Evolutionary conservation across 352 stramenopile genomes (phyloP).

Genomic region (Achlya hypogyna): DNA sequence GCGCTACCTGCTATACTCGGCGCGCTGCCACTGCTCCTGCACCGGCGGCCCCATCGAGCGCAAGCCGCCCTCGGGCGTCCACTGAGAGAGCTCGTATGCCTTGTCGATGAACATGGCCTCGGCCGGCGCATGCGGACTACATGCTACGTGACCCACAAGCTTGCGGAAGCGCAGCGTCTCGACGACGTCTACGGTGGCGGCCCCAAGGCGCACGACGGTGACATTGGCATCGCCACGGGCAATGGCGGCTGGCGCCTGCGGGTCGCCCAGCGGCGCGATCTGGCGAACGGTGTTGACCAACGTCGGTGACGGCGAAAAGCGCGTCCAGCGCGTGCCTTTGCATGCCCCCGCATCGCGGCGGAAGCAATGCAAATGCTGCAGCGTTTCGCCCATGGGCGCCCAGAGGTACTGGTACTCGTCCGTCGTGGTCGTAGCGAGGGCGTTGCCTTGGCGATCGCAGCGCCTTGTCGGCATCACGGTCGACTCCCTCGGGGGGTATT

Average conservation of each 20-base stretch:
- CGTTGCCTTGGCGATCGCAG: conserved; percentile 5
- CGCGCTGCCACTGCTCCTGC: conserved; percentile 39
- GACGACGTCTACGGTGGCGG: not conserved
- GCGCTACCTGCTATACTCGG: conserved; percentile 62
- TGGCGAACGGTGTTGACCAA: conserved; percentile 1
- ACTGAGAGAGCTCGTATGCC: conserved; percentile 41
- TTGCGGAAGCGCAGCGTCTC: conserved; percentile 35
- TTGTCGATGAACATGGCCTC: conserved; percentile 45
- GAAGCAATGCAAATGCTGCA: not conserved
- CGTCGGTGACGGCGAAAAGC: not conserved
- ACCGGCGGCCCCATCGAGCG: conserved; percentile 26
- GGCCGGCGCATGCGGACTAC: conserved; percentile 51
- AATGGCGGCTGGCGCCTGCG: not conserved
- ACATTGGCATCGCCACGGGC: not conserved
- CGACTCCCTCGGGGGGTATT: too few relatives aligned
- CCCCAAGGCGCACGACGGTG: not conserved
- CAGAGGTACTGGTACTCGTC: not conserved
- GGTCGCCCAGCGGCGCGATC: not conserved
- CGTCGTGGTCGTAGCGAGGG: not conserved
- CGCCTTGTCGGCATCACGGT: not conserved
- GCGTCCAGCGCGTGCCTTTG: not conserved
- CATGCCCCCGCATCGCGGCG: not conserved
- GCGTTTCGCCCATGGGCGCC: not conserved
- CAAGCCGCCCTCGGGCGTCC: conserved; percentile 36
- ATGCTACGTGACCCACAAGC: conserved; percentile 49